A percentile compares a stretch with the other conserved stretches of the same genome.
Conservation (phyloP, 352 stramenopile genomes). For the Phytophthora brassicae region DNA sequence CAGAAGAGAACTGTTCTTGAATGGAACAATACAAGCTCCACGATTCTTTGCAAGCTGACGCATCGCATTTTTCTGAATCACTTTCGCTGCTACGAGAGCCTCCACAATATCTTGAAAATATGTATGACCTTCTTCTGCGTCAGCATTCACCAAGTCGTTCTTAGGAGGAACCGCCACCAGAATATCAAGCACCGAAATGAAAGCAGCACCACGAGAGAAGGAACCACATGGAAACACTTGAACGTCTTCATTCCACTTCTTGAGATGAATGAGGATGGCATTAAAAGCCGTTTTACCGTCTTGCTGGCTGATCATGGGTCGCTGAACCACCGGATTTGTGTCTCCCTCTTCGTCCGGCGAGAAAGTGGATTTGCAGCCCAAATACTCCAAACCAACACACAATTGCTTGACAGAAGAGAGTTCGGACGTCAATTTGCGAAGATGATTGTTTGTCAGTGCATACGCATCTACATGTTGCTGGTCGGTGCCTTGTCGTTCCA, state of each 20-base stretch:
- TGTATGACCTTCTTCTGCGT: constrained; percentile 2
- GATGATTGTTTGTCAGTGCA: constrained; percentile 29
- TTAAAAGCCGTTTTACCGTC: constrained; percentile 73
- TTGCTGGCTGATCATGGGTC: constrained; percentile 50
- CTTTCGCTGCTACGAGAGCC: constrained; percentile 38
- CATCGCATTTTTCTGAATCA: constrained; percentile 30
- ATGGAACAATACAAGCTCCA: constrained; percentile 56
- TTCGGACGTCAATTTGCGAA: constrained; percentile 23
- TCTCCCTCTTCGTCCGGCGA: neutral
- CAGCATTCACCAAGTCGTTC: neutral
- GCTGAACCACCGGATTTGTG: constrained; percentile 10
- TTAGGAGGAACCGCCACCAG: constrained; percentile 44
- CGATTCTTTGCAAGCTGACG: constrained; percentile 41
- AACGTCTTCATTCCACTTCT: constrained; percentile 48
- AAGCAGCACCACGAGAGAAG: constrained; percentile 70
- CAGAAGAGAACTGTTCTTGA: constrained; percentile 54
- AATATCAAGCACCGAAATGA: constrained; percentile 72
- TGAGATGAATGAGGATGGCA: constrained; percentile 61
- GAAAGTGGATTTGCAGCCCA: constrained; percentile 5
- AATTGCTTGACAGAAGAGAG: constrained; percentile 31
- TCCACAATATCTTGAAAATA: constrained; percentile 40
- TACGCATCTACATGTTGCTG: neutral
- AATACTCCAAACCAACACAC: constrained; percentile 43
- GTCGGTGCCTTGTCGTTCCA: constrained; percentile 18
- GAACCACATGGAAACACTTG: constrained; percentile 70